phyloP scores from a whole-genome alignment of 495 filamentous ascomycete genomes.

The Aspergillus steynii region DNA sequence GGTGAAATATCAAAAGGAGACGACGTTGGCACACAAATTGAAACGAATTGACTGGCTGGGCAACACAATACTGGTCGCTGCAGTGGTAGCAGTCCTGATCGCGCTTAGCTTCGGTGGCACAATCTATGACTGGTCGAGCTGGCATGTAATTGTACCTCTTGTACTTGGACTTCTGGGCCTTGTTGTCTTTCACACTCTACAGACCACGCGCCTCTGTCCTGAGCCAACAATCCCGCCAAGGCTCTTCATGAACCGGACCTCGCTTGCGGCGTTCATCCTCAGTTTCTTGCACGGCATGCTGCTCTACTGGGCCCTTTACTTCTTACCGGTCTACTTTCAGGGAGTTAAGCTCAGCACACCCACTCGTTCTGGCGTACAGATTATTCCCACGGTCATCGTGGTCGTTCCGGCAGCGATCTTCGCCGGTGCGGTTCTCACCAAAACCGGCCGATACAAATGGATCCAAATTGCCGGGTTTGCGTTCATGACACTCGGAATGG shows the following conservation, averaged over 20 bases:
- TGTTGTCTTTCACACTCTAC: constrained; percentile 12
- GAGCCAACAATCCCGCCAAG: constrained; percentile 22
- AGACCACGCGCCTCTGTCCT: constrained; percentile 7
- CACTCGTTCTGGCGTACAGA: constrained; percentile 34
- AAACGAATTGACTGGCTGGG: constrained; percentile 53
- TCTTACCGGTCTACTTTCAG: constrained; percentile 53
- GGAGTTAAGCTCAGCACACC: constrained; percentile 31
- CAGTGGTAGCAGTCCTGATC: constrained; percentile 46
- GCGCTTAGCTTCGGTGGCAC: constrained; percentile 53
- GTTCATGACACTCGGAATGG: constrained; percentile 39
- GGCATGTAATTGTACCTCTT: constrained; percentile 41
- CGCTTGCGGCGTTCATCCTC: constrained; percentile 17
- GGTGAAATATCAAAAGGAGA: constrained; percentile 28
- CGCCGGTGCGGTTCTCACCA: constrained; percentile 34
- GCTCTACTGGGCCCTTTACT: constrained; percentile 41
- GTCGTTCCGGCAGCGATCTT: constrained; percentile 33
- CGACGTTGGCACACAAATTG: constrained; percentile 27
- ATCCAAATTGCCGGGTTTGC: constrained; percentile 41
- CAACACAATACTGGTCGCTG: constrained; percentile 44
- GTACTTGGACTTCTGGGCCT: constrained; percentile 24
- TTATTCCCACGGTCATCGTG: constrained; percentile 37
- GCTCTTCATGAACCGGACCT: constrained; percentile 24
- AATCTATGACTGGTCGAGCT: constrained; percentile 50
- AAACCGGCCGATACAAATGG: constrained; percentile 45
- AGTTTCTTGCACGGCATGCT: constrained; percentile 24